A percentile compares a stretch with the other conserved stretches of the same genome.
Conservation (phyloP, 1,139 yeast genomes). For the Geotrichum histeridarum region DNA sequence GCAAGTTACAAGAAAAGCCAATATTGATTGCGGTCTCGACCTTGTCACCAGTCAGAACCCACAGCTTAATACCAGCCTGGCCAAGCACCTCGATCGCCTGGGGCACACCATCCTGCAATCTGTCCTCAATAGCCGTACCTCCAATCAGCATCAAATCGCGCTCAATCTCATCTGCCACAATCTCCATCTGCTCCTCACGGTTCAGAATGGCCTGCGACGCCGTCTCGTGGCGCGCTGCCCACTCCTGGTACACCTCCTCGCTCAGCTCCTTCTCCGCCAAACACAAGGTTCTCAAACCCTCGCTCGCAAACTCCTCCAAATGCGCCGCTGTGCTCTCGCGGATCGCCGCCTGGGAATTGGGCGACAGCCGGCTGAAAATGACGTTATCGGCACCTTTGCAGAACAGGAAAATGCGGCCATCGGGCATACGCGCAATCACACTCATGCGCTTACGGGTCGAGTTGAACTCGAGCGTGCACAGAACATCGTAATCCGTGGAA, state of each 20-base stretch:
- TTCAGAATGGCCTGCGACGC: conserved; percentile 70
- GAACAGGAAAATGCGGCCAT: conserved; percentile 54
- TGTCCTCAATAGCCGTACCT: conserved; percentile 96
- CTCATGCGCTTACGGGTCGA: conserved; percentile 96
- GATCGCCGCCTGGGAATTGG: conserved; percentile 50
- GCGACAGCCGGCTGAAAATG: conserved; percentile 66
- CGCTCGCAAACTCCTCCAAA: conserved; percentile 89
- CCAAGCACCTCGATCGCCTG: conserved; percentile 80
- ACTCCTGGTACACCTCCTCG: conserved; percentile 54
- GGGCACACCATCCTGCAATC: conserved; percentile 94
- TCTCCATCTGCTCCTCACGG: conserved; percentile 74
- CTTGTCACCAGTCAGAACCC: conserved; percentile 98
- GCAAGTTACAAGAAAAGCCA: conserved; percentile 90
- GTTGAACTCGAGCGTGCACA: conserved; percentile 77
- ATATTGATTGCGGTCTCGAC: conserved; percentile 97
- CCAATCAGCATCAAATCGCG: conserved; percentile 68
- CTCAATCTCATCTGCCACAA: conserved; percentile 76
- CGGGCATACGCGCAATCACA: conserved; percentile 63
- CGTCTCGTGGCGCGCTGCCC: conserved; percentile 65
- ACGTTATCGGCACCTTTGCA: conserved; percentile 96
- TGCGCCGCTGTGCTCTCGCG: conserved; percentile 72
- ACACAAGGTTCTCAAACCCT: conserved; percentile 92
- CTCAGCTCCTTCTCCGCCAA: conserved; percentile 76
- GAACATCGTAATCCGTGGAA: conserved; percentile 61
- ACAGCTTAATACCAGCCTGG: conserved; percentile 87